Conservation (phyloP, 78 protist genomes). For the Dictyostelium purpureum region DNA sequence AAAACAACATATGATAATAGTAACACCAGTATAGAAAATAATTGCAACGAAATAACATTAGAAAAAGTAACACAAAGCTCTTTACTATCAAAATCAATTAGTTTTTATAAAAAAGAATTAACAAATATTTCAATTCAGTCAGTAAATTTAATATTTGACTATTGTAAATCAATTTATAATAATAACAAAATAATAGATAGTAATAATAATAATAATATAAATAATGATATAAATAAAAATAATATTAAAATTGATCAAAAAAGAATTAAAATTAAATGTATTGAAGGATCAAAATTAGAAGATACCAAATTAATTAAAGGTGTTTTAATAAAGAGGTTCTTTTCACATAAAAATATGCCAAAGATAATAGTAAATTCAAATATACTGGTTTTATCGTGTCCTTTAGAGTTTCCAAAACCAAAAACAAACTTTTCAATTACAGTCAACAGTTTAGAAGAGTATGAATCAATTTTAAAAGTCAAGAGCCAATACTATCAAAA, state of each 20-base stretch:
- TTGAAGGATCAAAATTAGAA: slow-evolving; percentile 4
- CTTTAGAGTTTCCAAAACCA: slow-evolving; percentile 36
- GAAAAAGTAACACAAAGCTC: slow-evolving; percentile 14
- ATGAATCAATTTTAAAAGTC: not conserved
- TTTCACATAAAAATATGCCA: slow-evolving; percentile 28
- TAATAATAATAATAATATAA: not conserved
- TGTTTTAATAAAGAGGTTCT: slow-evolving; percentile 11
- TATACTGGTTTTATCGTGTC: not conserved
- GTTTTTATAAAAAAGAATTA: slow-evolving; percentile 10
- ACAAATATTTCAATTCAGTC: slow-evolving; percentile 20
- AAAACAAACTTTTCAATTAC: not conserved
- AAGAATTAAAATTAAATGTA: not conserved
- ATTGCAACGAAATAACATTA: not conserved
- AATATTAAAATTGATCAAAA: slow-evolving; percentile 8
- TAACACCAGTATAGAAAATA: not conserved
- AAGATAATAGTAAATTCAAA: not conserved
- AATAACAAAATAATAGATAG: not conserved
- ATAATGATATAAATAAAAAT: not conserved
- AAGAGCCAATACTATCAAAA: not conserved
- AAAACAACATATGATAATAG: not conserved
- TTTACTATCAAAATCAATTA: slow-evolving; percentile 52
- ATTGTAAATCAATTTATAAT: not conserved
- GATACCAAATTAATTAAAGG: slow-evolving; percentile 29
- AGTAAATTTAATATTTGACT: not conserved
- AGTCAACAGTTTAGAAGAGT: not conserved